phyloP scores from a whole-genome alignment of 345 rosid genomes.

The Stellera chamaejasme region DNA sequence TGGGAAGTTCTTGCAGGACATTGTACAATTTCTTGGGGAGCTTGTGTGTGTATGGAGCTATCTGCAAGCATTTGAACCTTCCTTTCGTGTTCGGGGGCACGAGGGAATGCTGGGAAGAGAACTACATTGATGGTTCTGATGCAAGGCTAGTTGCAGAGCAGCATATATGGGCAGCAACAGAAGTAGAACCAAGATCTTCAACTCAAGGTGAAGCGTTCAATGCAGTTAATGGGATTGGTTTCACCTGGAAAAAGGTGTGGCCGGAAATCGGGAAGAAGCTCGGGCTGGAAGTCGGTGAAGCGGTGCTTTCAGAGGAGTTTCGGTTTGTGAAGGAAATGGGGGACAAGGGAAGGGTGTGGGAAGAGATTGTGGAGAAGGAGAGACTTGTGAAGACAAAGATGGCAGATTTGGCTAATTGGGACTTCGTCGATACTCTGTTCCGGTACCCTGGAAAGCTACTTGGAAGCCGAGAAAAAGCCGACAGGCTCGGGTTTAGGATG shows the following conservation, averaged over 20 bases:
- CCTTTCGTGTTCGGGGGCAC: constrained; percentile 89
- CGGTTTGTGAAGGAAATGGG: constrained; percentile 40
- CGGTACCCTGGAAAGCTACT: constrained; percentile 63
- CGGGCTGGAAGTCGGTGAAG: constrained; percentile 32
- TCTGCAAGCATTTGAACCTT: constrained; percentile 54
- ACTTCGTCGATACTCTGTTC: constrained; percentile 60
- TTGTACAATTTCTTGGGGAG: constrained; percentile 68
- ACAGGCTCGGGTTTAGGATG: constrained; percentile 52
- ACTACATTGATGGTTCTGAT: constrained; percentile 70
- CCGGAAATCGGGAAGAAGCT: constrained; percentile 47
- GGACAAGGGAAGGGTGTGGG: constrained; percentile 49
- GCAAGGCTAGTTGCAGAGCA: constrained; percentile 65
- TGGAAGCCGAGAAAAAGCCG: constrained; percentile 60
- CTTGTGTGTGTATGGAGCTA: constrained; percentile 62
- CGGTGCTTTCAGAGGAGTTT: constrained; percentile 38
- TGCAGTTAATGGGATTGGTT: constrained; percentile 56
- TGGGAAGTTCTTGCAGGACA: constrained; percentile 61
- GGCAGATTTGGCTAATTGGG: constrained; percentile 82
- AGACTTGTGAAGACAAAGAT: constrained; percentile 40
- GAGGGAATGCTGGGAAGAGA: constrained; percentile 78
- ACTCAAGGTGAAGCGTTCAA: constrained; percentile 56
- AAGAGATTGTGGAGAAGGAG: constrained; percentile 48
- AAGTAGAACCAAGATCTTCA: constrained; percentile 22
- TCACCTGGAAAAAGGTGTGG: constrained; percentile 90
- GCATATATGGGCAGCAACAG: constrained; percentile 71